Percentiles rank a stretch among this genome's conserved stretches.
Conservation (phyloP, 2,329 filamentous ascomycete species). For the Coniochaeta prunicola region DNA sequence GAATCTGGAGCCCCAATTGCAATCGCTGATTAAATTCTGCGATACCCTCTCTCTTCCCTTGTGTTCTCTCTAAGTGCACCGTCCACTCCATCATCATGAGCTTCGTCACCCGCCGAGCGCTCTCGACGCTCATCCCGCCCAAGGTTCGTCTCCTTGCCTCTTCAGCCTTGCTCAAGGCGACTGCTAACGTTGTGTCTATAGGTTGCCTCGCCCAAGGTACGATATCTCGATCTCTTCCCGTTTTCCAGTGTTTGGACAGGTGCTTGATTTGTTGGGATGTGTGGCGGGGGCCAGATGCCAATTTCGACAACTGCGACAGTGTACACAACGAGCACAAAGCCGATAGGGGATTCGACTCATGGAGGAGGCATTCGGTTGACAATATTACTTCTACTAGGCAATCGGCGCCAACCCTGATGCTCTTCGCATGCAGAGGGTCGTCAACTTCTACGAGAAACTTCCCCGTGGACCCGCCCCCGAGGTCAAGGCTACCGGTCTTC, state of each 20-base stretch:
- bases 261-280: not conserved
- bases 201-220: slow-evolving; percentile 81
- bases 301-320: not conserved
- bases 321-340: not conserved
- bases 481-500: slow-evolving; percentile 70
- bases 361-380: slow-evolving; percentile 26
- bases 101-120: slow-evolving; percentile 81
- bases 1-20: slow-evolving; percentile 12
- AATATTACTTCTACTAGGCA: slow-evolving; percentile 49
- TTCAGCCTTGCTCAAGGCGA: not conserved
- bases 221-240: slow-evolving; percentile 25
- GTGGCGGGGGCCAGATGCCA: not conserved
- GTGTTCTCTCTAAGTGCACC: slow-evolving; percentile 13
- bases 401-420: slow-evolving; percentile 94
- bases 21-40: slow-evolving; percentile 9
- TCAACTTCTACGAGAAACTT: slow-evolving; percentile 98
- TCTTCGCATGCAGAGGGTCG: slow-evolving; percentile 93
- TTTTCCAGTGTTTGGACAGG: slow-evolving; percentile 2
- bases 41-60: slow-evolving; percentile 15
- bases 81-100: slow-evolving; percentile 64
- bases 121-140: slow-evolving; percentile 97
- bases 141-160: slow-evolving; percentile 59
- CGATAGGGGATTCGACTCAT: not conserved
- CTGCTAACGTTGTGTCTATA: slow-evolving; percentile 23
- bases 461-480: slow-evolving; percentile 86